phyloP scores from a whole-genome alignment of 2,329 filamentous ascomycete species.

The Pezicula carpinea region DNA sequence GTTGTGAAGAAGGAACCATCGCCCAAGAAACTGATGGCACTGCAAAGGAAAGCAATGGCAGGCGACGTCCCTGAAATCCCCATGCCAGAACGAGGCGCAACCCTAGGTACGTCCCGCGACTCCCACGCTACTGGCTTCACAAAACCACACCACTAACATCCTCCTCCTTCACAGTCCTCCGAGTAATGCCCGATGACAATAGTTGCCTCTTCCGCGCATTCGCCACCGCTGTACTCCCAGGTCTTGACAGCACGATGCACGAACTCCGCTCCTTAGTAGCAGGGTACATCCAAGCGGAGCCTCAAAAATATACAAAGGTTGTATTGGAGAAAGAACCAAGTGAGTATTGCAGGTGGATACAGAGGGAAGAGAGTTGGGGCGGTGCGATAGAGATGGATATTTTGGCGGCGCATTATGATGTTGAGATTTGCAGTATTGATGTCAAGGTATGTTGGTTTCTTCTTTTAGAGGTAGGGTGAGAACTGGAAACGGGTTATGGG shows the following conservation, averaged over 20 bases:
- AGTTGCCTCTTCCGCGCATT: conserved; percentile 91
- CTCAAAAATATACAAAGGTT: conserved; percentile 67
- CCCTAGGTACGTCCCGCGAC: conserved; percentile 37
- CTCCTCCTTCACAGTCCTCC: conserved; percentile 51
- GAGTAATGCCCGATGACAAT: conserved; percentile 97
- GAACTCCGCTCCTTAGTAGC: conserved; percentile 76
- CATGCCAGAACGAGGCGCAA: conserved; percentile 46
- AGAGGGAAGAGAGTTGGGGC: conserved; percentile 78
- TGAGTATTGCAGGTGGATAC: conserved; percentile 79
- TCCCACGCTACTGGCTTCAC: conserved; percentile 27
- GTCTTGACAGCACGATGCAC: conserved; percentile 60
- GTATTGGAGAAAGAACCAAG: conserved; percentile 68
- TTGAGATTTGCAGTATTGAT: conserved; percentile 83
- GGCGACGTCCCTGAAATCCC: conserved; percentile 31
- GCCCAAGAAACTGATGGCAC: conserved; percentile 15
- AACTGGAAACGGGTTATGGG: too few species aligned
- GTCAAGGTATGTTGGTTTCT: conserved; percentile 47
- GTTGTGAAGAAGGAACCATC: not conserved
- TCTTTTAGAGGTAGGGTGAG: too few species aligned
- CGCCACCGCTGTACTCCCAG: conserved; percentile 65
- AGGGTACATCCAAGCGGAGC: conserved; percentile 69
- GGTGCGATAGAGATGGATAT: conserved; percentile 88
- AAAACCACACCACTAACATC: conserved; percentile 25
- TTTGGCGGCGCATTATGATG: conserved; percentile 75
- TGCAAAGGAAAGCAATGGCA: conserved; percentile 24